phyloP scores from a whole-genome alignment of 768 basidiomycete genomes.

The Xanthoconium purpureum region DNA sequence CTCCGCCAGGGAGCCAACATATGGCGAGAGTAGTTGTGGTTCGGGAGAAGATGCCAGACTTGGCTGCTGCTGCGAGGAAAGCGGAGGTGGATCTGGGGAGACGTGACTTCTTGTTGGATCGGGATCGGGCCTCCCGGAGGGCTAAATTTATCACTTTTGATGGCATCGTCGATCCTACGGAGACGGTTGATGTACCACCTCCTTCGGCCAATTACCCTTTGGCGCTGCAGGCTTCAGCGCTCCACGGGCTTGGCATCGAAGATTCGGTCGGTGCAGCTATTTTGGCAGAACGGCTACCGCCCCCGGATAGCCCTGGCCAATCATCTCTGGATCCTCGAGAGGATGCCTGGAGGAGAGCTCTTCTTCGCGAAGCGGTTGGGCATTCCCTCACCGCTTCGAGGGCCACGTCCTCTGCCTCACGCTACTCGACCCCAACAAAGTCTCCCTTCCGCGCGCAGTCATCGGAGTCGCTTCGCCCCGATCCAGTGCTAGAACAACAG shows the following conservation, averaged over 20 bases:
- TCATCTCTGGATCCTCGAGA: slow-evolving; percentile 54
- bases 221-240: slow-evolving; percentile 69
- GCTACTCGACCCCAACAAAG: slow-evolving; percentile 38
- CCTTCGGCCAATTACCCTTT: slow-evolving; percentile 69
- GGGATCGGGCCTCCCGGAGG: slow-evolving; percentile 40
- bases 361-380: slow-evolving; percentile 75
- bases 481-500: slow-evolving; percentile 20
- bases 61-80: slow-evolving; percentile 68
- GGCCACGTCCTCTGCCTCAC: slow-evolving; percentile 37
- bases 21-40: slow-evolving; percentile 75
- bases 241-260: slow-evolving; percentile 68
- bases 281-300: slow-evolving; percentile 73
- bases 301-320: slow-evolving; percentile 57
- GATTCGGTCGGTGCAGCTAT: slow-evolving; percentile 74
- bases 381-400: slow-evolving; percentile 65
- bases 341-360: slow-evolving; percentile 71
- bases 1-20: slow-evolving; percentile 35
- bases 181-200: slow-evolving; percentile 74
- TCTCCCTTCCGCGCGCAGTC: slow-evolving; percentile 20
- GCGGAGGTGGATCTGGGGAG: slow-evolving; percentile 69
- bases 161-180: slow-evolving; percentile 78
- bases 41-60: slow-evolving; percentile 74
- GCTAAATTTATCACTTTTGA: slow-evolving; percentile 40
- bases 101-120: slow-evolving; percentile 47
- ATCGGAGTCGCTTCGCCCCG: slow-evolving; percentile 21